Conservation (phyloP, 2,329 filamentous ascomycete genomes). For the Anisogramma anomala region DNA sequence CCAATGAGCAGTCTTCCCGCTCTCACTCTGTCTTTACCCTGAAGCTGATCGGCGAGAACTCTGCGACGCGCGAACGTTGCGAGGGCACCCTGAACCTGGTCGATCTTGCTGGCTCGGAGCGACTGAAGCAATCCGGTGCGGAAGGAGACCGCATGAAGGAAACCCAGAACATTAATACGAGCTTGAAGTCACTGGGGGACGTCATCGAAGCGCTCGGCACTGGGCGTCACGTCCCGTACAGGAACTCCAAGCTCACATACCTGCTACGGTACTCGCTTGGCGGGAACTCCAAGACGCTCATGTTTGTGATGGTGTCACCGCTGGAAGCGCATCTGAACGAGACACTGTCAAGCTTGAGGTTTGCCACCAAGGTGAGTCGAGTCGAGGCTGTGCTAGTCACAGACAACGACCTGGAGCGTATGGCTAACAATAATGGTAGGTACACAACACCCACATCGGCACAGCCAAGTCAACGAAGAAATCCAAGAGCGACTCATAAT, state of each 20-base stretch:
- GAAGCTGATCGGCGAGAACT: slow-evolving; percentile 61
- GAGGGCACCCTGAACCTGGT: slow-evolving; percentile 94
- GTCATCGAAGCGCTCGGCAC: slow-evolving; percentile 88
- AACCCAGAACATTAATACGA: slow-evolving; percentile 96
- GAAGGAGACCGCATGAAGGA: slow-evolving; percentile 83
- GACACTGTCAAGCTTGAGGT: slow-evolving; percentile 87
- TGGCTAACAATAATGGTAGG: slow-evolving; percentile 30
- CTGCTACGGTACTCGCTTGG: slow-evolving; percentile 89
- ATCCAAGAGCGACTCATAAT: slow-evolving; percentile 30
- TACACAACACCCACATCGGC: slow-evolving; percentile 84
- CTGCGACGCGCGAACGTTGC: slow-evolving; percentile 66
- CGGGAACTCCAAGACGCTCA: slow-evolving; percentile 92
- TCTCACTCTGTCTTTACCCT: slow-evolving; percentile 96
- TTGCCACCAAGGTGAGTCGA: slow-evolving; percentile 72
- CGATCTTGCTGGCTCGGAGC: slow-evolving; percentile 86
- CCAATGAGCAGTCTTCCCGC: slow-evolving; percentile 87
- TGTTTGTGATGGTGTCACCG: slow-evolving; percentile 98
- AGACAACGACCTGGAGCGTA: slow-evolving; percentile 3
- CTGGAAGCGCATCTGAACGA: slow-evolving; percentile 83
- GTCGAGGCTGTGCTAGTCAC: not conserved
- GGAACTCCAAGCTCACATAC: slow-evolving; percentile 95
- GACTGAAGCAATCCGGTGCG: slow-evolving; percentile 74
- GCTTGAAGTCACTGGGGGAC: slow-evolving; percentile 80
- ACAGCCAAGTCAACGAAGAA: slow-evolving; percentile 69
- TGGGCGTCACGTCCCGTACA: slow-evolving; percentile 80